phyloP scores from a whole-genome alignment of 495 filamentous ascomycete genomes.

The Penicillium alfredii region DNA sequence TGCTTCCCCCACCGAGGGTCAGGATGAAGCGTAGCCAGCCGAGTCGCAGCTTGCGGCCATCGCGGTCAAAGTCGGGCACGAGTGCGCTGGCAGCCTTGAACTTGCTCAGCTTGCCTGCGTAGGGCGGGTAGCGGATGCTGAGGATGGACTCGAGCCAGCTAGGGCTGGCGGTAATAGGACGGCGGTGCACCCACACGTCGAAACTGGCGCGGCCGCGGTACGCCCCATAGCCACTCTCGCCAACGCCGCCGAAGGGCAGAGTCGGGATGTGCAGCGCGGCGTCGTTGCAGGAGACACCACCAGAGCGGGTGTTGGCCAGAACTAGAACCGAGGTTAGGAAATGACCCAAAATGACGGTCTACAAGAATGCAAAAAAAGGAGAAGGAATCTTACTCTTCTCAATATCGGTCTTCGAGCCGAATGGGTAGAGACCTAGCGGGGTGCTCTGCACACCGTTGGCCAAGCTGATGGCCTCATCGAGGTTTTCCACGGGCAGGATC shows the following conservation, averaged over 20 bases:
- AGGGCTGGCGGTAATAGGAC: conserved; percentile 69
- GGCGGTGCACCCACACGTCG: conserved; percentile 76
- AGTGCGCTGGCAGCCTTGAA: conserved; percentile 49
- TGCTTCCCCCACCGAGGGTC: conserved; percentile 41
- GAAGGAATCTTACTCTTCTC: conserved; percentile 47
- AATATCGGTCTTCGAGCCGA: conserved; percentile 71
- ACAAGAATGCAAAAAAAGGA: neutral
- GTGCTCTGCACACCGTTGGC: conserved; percentile 73
- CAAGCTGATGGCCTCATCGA: conserved; percentile 75
- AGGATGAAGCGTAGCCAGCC: conserved; percentile 42
- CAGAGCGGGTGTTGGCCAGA: conserved; percentile 60
- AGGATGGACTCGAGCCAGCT: conserved; percentile 74
- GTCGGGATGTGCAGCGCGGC: conserved; percentile 76
- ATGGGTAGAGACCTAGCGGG: conserved; percentile 75
- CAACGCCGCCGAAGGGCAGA: conserved; percentile 85
- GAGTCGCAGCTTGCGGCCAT: conserved; percentile 52
- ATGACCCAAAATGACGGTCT: no score
- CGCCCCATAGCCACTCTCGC: conserved; percentile 72
- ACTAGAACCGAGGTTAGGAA: conserved; percentile 34
- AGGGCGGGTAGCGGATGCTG: conserved; percentile 76
- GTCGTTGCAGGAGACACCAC: conserved; percentile 78
- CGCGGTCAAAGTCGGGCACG: conserved; percentile 79
- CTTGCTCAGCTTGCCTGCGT: conserved; percentile 54
- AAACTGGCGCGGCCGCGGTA: conserved; percentile 82
- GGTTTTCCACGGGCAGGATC: conserved; percentile 63